Base-by-base conservation (phyloP, 345 rosid species). In the Trapa bicornis region DNA sequence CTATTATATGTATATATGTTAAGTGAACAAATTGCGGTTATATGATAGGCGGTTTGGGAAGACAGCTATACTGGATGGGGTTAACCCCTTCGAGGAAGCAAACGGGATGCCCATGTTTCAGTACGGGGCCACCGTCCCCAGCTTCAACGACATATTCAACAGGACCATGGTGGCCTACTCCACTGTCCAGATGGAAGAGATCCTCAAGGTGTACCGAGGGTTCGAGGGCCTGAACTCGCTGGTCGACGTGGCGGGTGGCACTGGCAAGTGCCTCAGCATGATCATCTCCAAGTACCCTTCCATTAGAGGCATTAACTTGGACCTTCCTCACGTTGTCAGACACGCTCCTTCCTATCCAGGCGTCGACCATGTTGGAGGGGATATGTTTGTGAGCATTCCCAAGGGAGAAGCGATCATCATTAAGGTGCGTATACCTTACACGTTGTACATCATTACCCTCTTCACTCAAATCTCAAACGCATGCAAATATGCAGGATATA, bases 361-460 rank as follows among this genome's bases (percentile, higher is more conserved):
- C 6, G 47, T 76, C 32, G 52, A 69, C 60, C 76, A 76, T 57
- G 71, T 69, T 33, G 74, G 73, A 8, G 80, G 74, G 58, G 67
- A 65, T 33, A 76, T 76, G 76, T 70, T 76, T 43, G 47, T 17
- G 7, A 36, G 37, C 57, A 48, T 73, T 64, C 76, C 74, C 47
- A 53, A 67, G 13, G 76, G 66, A 38, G 74, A 73, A 37, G 70
- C 74, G 1, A 56, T 66, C 32, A 41, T 70, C 62, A 70, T 73
- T 17, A 73, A 76, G 80, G 80, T 76, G 32, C 6, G 29, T 22
- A 22, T 22, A 37, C 43, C 33, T 0, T 35, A 15, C 7, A 8
- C 1, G 4, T 4, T 42, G 5, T 8, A 42, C 4, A 42, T 42
- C 8, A 42, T 3, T 36, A 14, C 36, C 45, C 32, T 8, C 47